These are phyloP conservation scores for Exserohilum rostratum DNA, from an alignment of 2,329 filamentous ascomycete genomes.

Conservation along the genomic window DNA sequence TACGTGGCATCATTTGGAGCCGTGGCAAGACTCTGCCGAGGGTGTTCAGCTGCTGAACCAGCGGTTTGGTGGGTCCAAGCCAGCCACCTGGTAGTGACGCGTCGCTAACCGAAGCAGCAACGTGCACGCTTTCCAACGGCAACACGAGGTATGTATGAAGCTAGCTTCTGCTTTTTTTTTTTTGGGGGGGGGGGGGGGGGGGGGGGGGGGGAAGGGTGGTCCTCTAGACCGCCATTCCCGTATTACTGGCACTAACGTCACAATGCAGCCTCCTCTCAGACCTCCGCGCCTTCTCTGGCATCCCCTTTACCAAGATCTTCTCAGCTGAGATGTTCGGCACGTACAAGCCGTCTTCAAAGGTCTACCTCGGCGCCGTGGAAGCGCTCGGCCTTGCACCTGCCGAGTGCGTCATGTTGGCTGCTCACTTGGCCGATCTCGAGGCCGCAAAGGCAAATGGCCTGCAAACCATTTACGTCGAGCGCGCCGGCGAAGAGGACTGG, in stretches of 20 bases:
- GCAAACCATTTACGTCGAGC: slow-evolving; percentile 75
- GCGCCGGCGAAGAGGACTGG: slow-evolving; percentile 70
- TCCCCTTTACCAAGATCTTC: slow-evolving; percentile 68
- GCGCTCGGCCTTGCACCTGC: slow-evolving; percentile 62
- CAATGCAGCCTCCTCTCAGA: slow-evolving; percentile 50
- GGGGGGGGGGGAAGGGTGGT: too few relatives aligned
- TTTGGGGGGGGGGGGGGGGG: too few relatives aligned
- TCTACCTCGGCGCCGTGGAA: slow-evolving; percentile 71
- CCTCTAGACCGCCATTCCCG: too few relatives aligned
- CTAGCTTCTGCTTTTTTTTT: background rate
- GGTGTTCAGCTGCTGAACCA: slow-evolving; percentile 63
- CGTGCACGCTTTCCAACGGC: slow-evolving; percentile 76
- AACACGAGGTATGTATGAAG: slow-evolving; percentile 60
- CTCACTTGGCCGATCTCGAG: slow-evolving; percentile 72
- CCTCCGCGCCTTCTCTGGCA: slow-evolving; percentile 62
- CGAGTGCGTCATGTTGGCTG: slow-evolving; percentile 78
- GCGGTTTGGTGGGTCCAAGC: slow-evolving; percentile 50
- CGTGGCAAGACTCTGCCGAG: slow-evolving; percentile 69
- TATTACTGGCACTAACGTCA: background rate
- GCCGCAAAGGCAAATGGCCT: slow-evolving; percentile 70
- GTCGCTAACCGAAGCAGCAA: slow-evolving; percentile 42
- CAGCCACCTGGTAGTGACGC: slow-evolving; percentile 2
- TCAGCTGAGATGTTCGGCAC: slow-evolving; percentile 73
- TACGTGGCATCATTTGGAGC: slow-evolving; percentile 73
- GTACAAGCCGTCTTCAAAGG: slow-evolving; percentile 74